Evolutionary conservation across 768 basidiomycete species (phyloP).

Genomic region (Sporobolomyces roseus): DNA sequence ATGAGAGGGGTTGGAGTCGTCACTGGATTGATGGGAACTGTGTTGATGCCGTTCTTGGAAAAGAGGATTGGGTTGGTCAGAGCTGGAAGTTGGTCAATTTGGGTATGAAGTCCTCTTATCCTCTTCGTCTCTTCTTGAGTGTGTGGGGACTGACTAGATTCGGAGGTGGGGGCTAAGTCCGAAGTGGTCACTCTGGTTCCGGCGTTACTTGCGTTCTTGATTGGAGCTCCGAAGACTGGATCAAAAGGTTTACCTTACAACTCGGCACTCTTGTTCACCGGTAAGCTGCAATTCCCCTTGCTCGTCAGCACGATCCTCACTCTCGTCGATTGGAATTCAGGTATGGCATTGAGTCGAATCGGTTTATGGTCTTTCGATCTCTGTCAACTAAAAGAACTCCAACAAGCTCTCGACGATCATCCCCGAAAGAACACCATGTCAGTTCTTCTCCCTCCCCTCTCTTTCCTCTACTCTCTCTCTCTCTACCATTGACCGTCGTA

Average conservation of each 20-base stretch:
- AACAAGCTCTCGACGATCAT: constrained; percentile 53
- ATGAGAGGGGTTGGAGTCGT: constrained; percentile 52
- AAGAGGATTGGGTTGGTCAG: constrained; percentile 53
- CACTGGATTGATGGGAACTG: constrained; percentile 55
- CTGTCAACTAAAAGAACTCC: constrained; percentile 56
- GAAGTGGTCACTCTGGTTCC: constrained; percentile 55
- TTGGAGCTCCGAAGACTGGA: constrained; percentile 37
- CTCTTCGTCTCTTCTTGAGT: too few relatives aligned
- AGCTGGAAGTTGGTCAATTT: constrained; percentile 57
- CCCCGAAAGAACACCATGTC: constrained; percentile 54
- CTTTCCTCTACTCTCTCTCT: background rate
- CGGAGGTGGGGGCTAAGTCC: constrained; percentile 38
- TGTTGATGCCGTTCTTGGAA: constrained; percentile 53
- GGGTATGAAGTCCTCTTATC: background rate
- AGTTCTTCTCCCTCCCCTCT: constrained; percentile 7
- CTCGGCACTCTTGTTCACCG: constrained; percentile 53
- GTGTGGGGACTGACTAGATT: too few relatives aligned
- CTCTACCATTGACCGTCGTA: background rate
- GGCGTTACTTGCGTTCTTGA: constrained; percentile 53
- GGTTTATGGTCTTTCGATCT: constrained; percentile 60
- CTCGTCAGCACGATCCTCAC: too few relatives aligned
- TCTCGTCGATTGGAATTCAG: constrained; percentile 38
- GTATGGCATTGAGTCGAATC: constrained; percentile 55
- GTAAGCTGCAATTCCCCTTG: constrained; percentile 41
- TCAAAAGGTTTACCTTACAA: constrained; percentile 48